These are phyloP conservation scores for Rhododendron williamsianum DNA, from an alignment of 148 eudicot genomes.

Conservation along the genomic window DNA sequence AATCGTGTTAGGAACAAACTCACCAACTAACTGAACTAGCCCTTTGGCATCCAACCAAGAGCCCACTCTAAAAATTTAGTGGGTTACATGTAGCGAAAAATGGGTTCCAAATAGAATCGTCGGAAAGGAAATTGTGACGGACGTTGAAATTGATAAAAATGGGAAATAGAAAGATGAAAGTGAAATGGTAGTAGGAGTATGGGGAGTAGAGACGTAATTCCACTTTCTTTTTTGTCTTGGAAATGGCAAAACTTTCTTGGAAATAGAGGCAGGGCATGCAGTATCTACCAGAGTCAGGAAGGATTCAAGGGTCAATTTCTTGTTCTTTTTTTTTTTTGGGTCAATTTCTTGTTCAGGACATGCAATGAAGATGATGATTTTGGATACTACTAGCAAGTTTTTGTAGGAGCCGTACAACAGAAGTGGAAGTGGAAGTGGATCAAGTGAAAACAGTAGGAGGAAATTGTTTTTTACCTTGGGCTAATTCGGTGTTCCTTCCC, in stretches of 20 bases:
- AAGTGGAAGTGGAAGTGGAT: neutral
- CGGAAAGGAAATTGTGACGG: too few relatives aligned
- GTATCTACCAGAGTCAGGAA: neutral
- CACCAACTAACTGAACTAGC: too few relatives aligned
- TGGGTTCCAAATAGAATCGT: too few relatives aligned
- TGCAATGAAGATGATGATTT: neutral
- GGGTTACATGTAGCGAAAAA: too few relatives aligned
- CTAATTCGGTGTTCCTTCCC: neutral
- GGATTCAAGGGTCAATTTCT: conserved; percentile 4
- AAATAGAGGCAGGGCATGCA: neutral
- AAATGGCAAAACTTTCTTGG: neutral
- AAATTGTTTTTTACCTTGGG: neutral
- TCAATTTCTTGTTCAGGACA: neutral
- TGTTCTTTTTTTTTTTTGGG: neutral
- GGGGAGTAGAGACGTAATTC: neutral
- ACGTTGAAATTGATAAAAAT: too few relatives aligned
- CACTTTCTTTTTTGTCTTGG: neutral
- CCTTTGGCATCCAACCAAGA: too few relatives aligned
- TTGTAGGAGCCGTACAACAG: neutral
- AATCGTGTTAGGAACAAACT: too few relatives aligned
- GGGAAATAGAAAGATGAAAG: too few relatives aligned
- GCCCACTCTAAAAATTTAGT: too few relatives aligned
- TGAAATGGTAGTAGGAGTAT: too few relatives aligned
- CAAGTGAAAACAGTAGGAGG: neutral
- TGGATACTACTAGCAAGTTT: neutral